Conservation (phyloP, 208 protist genomes). For the Trypanosoma congolense region DNA sequence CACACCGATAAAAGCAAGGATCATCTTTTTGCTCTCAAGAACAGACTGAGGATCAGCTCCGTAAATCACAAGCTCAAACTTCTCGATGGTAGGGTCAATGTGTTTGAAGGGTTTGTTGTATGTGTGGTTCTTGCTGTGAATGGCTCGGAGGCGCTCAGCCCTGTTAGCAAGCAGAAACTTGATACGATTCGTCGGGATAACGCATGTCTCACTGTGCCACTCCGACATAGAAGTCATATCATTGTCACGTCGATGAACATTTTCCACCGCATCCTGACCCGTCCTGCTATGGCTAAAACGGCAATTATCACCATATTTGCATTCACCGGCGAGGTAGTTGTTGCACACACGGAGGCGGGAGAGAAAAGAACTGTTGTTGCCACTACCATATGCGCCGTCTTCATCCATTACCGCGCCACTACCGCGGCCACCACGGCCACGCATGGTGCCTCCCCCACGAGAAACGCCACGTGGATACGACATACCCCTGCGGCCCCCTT, state of each 20-base stretch:
- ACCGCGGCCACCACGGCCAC: constrained; percentile 33
- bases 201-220: constrained; percentile 33
- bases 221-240: constrained; percentile 26
- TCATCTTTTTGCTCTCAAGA: constrained; percentile 53
- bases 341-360: constrained; percentile 48
- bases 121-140: constrained; percentile 66
- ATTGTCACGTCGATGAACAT: constrained; percentile 5
- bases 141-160: constrained; percentile 47
- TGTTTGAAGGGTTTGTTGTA: constrained; percentile 68
- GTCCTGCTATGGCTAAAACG: constrained; percentile 70
- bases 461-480: constrained; percentile 14
- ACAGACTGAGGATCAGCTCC: constrained; percentile 57
- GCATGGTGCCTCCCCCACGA: constrained; percentile 22
- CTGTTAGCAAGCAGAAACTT: constrained; percentile 68
- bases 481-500: constrained; percentile 31
- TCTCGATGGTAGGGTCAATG: constrained; percentile 46
- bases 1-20: constrained; percentile 49
- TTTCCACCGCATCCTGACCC: constrained; percentile 26
- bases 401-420: constrained; percentile 31
- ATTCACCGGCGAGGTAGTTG: constrained; percentile 63
- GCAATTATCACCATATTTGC: constrained; percentile 80
- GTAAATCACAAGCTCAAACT: constrained; percentile 60
- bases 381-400: constrained; percentile 7
- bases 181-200: constrained; percentile 72
- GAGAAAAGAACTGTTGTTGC: constrained; percentile 12